Conservation (phyloP, 2,329 filamentous ascomycete species). For the Stachybotrys elegans region DNA sequence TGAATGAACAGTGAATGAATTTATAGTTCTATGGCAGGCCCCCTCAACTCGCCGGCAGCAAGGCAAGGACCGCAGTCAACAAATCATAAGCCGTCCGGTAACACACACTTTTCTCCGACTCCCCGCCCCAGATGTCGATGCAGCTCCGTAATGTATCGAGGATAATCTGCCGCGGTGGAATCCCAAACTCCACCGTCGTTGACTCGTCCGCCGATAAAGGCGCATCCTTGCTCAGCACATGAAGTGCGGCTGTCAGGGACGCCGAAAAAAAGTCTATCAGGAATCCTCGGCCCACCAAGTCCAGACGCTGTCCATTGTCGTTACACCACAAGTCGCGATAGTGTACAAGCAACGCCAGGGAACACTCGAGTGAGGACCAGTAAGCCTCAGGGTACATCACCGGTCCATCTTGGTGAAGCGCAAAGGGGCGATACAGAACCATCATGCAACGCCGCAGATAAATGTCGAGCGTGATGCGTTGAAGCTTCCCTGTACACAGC, state of each 20-base stretch:
- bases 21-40: too few relatives aligned
- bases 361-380: slow-evolving; percentile 31
- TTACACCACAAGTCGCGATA: slow-evolving; percentile 29
- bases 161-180: slow-evolving; percentile 29
- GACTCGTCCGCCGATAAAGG: slow-evolving; percentile 21
- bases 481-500: slow-evolving; percentile 22
- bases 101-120: slow-evolving; percentile 28
- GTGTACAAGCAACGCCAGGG: slow-evolving; percentile 27
- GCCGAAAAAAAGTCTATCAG: slow-evolving; percentile 31
- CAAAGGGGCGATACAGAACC: slow-evolving; percentile 30
- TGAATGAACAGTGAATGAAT: too few relatives aligned
- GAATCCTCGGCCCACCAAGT: slow-evolving; percentile 27
- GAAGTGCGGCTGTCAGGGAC: slow-evolving; percentile 25
- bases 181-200: slow-evolving; percentile 16
- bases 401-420: slow-evolving; percentile 25
- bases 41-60: slow-evolving; percentile 16
- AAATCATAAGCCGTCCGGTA: slow-evolving; percentile 28
- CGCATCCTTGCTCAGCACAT: slow-evolving; percentile 28
- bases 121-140: slow-evolving; percentile 28
- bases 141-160: slow-evolving; percentile 27
- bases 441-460: slow-evolving; percentile 29
- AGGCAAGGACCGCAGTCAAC: slow-evolving; percentile 19
- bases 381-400: slow-evolving; percentile 27
- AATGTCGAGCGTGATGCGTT: slow-evolving; percentile 28
- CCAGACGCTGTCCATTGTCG: slow-evolving; percentile 17